Evolutionary conservation across 169 alveolate species (phyloP), one percentile per base, ranked within the genome.

Genomic region (Plasmodium coatneyi): DNA sequence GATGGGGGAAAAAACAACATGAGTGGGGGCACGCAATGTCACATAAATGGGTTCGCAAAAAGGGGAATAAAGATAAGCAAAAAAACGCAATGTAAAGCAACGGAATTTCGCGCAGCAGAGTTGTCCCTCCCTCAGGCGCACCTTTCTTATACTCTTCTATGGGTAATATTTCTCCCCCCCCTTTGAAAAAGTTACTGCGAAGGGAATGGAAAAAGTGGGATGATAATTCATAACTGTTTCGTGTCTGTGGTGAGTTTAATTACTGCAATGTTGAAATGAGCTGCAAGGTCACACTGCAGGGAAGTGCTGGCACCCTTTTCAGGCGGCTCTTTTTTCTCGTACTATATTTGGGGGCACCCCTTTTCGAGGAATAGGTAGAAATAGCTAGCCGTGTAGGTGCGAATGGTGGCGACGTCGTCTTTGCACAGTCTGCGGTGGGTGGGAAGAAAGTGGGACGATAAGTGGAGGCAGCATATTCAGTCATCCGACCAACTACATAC

Each of bases 311-410:
- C 36, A 22, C 76, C 0, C 30, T 28, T 66, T 66, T 66, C 9
- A 25, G 10, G 30, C 19, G 76, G 14, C 36, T 5, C 30, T 0
- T 66, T 25, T 66, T 25, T 28, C 16, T 12, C 36, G 66, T 79
- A 89, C 94, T 89, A 89, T 54, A 89, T 54, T 10, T 66, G 72
- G 14, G 94, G 94, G 46, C 94, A 89, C 46, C 94, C 94, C 60
- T 89, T 89, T 66, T 56, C 52, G 46, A 89, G 46, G 78, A 89
- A 79, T 1, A 78, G 43, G 30, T 89, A 89, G 34, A 89, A 89
- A 41, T 89, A 79, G 39, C 74, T 79, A 32, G 94, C 46, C 46
- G 94, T 89, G 82, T 79, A 89, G 10, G 71, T 34, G 19, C 94
- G 86, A 28, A 89, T 89, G 22, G 30, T 25, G n/a, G 94, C 84